phyloP scores from a whole-genome alignment of 805 yeast species.

The Lachancea meyersii region DNA sequence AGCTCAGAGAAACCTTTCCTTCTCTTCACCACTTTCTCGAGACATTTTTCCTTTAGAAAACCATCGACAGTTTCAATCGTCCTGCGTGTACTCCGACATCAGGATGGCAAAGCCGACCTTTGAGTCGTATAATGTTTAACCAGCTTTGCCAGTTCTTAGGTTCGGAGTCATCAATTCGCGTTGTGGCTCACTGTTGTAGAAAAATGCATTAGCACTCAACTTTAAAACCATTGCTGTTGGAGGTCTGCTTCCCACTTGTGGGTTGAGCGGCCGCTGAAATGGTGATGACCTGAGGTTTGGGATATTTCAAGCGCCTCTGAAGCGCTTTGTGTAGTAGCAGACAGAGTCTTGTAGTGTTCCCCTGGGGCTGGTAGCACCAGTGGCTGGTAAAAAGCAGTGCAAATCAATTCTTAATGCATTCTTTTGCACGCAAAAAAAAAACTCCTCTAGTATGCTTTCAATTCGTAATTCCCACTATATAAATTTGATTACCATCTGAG shows the following conservation, averaged over 20 bases:
- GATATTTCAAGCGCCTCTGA: conserved; percentile 37
- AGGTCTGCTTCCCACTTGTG: conserved; percentile 62
- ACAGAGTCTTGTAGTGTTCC: no score
- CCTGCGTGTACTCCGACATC: conserved; percentile 2
- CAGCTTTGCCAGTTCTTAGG: not conserved
- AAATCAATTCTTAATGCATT: no score
- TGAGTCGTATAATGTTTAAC: not conserved
- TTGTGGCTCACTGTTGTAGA: conserved; percentile 7
- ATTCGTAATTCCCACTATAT: conserved; percentile 13
- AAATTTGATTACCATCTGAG: conserved; percentile 26
- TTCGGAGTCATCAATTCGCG: not conserved
- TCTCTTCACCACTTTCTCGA: not conserved
- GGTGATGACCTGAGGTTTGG: conserved; percentile 94
- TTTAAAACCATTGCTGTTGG: conserved; percentile 98
- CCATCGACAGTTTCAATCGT: conserved; percentile 2
- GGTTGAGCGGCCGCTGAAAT: conserved; percentile 81
- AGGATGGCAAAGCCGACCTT: conserved; percentile 4
- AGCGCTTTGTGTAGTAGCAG: not conserved
- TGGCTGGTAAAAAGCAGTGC: no score
- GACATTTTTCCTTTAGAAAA: not conserved
- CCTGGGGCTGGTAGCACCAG: no score
- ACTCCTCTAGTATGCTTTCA: no score
- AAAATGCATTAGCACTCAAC: conserved; percentile 40
- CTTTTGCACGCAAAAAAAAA: not conserved
- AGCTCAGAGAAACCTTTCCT: not conserved